Percentiles rank a stretch among this genome's conserved stretches.
These are phyloP conservation scores for Calonectria montana DNA, from an alignment of 2,329 filamentous ascomycete species.

Conservation along the genomic window DNA sequence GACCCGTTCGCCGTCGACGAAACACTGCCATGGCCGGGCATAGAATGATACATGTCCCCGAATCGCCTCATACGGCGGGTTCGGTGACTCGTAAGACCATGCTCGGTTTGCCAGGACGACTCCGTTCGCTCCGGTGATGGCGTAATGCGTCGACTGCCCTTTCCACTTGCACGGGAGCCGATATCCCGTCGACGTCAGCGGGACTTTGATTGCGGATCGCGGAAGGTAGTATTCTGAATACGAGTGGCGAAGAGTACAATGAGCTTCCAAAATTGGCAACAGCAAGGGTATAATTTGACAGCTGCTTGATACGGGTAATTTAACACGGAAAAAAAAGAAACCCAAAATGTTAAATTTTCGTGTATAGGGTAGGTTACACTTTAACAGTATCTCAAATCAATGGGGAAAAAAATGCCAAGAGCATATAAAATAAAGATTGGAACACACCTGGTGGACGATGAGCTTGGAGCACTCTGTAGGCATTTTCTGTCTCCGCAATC, in stretches of 20 bases:
- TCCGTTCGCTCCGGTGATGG: conserved; percentile 54
- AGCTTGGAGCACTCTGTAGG: neutral
- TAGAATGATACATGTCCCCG: conserved; percentile 70
- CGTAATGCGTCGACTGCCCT: conserved; percentile 69
- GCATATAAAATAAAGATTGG: neutral
- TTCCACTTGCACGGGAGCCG: conserved; percentile 70
- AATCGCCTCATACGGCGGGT: conserved; percentile 61
- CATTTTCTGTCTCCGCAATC: conserved; percentile 59
- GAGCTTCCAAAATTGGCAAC: conserved; percentile 7
- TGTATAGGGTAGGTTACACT: neutral
- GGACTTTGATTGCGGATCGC: conserved; percentile 58
- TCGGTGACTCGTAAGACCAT: conserved; percentile 70
- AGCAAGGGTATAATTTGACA: neutral
- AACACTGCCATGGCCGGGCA: conserved; percentile 71
- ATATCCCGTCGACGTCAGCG: conserved; percentile 58
- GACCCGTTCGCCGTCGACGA: conserved; percentile 70
- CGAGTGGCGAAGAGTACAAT: neutral
- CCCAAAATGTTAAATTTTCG: neutral
- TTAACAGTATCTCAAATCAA: neutral
- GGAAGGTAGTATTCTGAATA: conserved; percentile 69
- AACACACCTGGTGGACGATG: neutral
- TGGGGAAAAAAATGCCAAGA: neutral
- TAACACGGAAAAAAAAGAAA: neutral
- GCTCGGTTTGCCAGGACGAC: conserved; percentile 61
- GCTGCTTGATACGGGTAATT: neutral